phyloP scores from a whole-genome alignment of 805 yeast species.

The Metschnikowia amazonensis region DNA sequence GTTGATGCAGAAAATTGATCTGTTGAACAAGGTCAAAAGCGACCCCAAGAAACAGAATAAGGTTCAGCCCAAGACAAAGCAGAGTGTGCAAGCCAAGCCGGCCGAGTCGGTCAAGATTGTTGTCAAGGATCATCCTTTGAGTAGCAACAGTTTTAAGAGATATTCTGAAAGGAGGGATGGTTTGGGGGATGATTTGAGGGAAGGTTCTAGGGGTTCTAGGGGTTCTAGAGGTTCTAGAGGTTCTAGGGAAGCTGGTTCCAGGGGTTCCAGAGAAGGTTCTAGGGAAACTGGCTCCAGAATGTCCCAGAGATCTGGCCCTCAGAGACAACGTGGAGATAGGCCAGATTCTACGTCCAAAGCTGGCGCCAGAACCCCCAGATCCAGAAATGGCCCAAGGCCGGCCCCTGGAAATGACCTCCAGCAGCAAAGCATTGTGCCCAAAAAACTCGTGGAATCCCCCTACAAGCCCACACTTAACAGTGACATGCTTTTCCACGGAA shows the following conservation, averaged over 20 bases:
- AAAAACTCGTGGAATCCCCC: slow-evolving; percentile 15
- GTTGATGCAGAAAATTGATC: slow-evolving; percentile 36
- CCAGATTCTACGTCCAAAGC: no score
- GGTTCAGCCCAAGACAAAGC: neutral
- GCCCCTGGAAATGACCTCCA: neutral
- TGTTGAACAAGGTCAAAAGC: slow-evolving; percentile 21
- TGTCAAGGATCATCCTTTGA: slow-evolving; percentile 20
- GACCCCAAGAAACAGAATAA: neutral
- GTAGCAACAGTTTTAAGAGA: slow-evolving; percentile 15
- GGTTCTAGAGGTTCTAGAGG: no score
- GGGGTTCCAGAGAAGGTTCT: no score
- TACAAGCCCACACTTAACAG: slow-evolving; percentile 22
- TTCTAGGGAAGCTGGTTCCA: no score
- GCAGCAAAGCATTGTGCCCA: slow-evolving; percentile 12
- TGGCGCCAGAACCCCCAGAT: no score
- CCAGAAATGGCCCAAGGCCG: neutral
- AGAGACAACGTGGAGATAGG: no score
- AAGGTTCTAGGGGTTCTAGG: no score
- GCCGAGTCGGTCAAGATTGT: slow-evolving; percentile 4
- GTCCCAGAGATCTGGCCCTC: no score
- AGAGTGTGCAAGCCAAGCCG: neutral
- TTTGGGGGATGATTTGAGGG: no score
- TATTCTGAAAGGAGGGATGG: slow-evolving; percentile 1
- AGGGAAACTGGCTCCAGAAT: no score
- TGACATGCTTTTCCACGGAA: slow-evolving; percentile 37